Evolutionary conservation across 1,139 yeast species (phyloP).

Genomic region (Candida albicans): DNA sequence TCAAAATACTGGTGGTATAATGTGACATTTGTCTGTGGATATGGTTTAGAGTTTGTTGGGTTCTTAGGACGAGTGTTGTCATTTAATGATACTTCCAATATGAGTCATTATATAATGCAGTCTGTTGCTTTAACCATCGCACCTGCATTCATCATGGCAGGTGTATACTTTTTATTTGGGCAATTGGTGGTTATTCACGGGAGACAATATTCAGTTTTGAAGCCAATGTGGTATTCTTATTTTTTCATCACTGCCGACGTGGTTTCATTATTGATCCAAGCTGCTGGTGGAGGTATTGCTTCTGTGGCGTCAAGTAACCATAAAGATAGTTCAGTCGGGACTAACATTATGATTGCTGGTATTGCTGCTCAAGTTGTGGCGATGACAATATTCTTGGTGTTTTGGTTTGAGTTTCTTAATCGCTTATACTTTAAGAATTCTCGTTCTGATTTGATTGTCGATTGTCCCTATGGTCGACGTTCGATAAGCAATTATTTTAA

Average conservation of each 20-base stretch:
- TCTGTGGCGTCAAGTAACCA: conserved; percentile 48
- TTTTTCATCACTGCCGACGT: conserved; percentile 66
- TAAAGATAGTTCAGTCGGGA: conserved; percentile 49
- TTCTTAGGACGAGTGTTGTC: conserved; percentile 62
- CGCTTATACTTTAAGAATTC: conserved; percentile 35
- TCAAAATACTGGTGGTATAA: conserved; percentile 33
- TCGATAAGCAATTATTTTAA: conserved; percentile 22
- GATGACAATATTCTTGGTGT: conserved; percentile 60
- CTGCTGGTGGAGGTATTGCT: conserved; percentile 73
- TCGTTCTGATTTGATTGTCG: background rate
- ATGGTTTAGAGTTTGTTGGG: conserved; percentile 51
- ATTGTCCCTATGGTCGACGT: conserved; percentile 25
- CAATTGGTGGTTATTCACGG: conserved; percentile 72
- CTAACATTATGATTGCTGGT: conserved; percentile 78
- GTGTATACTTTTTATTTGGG: conserved; percentile 73
- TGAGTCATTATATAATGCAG: conserved; percentile 59
- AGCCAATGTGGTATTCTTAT: conserved; percentile 73
- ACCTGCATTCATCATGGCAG: conserved; percentile 88
- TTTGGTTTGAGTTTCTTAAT: conserved; percentile 54
- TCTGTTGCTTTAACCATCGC: conserved; percentile 70
- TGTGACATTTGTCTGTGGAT: conserved; percentile 31
- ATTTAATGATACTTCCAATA: conserved; percentile 30
- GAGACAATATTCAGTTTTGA: conserved; percentile 53
- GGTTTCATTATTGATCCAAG: conserved; percentile 72
- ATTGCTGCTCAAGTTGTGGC: conserved; percentile 73